phyloP scores from a whole-genome alignment of 805 yeast species.

The Cyberlindnera galapagoensis region DNA sequence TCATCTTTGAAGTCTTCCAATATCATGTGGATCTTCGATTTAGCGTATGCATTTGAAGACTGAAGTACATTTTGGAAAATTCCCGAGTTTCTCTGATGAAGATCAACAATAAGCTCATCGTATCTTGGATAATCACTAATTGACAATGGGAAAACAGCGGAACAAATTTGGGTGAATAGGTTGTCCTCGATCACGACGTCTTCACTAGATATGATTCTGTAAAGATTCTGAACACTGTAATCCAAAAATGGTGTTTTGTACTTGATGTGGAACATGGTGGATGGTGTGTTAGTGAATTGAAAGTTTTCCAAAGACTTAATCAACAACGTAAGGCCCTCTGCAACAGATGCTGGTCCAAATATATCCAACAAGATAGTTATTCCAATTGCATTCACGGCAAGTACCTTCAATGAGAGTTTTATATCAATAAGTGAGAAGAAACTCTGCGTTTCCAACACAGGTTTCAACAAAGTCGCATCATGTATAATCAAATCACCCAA shows the following conservation, averaged over 20 bases:
- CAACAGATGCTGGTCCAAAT: conserved; percentile 7
- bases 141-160: conserved; percentile 19
- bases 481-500: conserved; percentile 21
- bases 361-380: conserved; percentile 13
- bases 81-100: conserved; percentile 8
- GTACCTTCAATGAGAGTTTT: conserved; percentile 24
- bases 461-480: conserved; percentile 25
- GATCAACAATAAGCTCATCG: conserved; percentile 18
- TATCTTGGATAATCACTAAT: conserved; percentile 22
- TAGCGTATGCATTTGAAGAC: conserved; percentile 13
- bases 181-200: conserved; percentile 9
- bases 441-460: conserved; percentile 19
- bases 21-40: conserved; percentile 19
- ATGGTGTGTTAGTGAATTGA: conserved; percentile 20
- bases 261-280: conserved; percentile 22
- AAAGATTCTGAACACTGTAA: conserved; percentile 15
- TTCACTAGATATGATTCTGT: conserved; percentile 13
- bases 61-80: conserved; percentile 6
- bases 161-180: conserved; percentile 7
- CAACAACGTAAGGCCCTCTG: conserved; percentile 15
- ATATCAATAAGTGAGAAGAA: conserved; percentile 26
- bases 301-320: conserved; percentile 15
- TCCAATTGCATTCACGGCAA: conserved; percentile 25
- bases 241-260: conserved; percentile 16
- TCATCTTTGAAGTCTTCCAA: conserved; percentile 21